Evolutionary conservation across 192 early-diverging fungal genomes (phyloP), one percentile per base, ranked within the genome.

Genomic region (Piromyces sp.): DNA sequence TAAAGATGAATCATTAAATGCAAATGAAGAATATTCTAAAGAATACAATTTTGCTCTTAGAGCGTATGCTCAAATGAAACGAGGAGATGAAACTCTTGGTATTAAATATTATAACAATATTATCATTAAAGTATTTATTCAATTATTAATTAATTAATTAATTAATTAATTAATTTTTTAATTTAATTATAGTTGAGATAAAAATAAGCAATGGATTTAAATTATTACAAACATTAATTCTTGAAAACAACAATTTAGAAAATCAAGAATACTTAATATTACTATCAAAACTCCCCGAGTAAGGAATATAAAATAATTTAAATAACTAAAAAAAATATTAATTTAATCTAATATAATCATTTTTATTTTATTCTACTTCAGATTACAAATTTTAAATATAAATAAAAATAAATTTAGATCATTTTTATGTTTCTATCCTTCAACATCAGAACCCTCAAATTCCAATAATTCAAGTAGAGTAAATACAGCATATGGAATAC

Each of bases 251-350:
- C 81, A 30, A 30, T 15, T 80, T 90, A 30, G 79, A 78, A 26
- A 80, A 38, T 29, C 79, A 78, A 14, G 85, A 84, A 6, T 80
- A 82, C 7, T 88, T 86, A 30, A 14, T 79, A 15, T 84, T 88
- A 30, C 78, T 90, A 42, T 86, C 85, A 28, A 33, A 30, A 15
- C 84, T 90, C 11, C 88, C 89, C 29, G 84, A 82, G 89, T 90
- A 82, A 30, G 51, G 31, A n/a, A 79, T 58, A 82, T 22, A 36
- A 28, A 0, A n/a, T 30, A 29, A 16, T 36, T 29, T 30, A 33
- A 31, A 58, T n/a, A 13, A 81, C 19, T 29, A 22, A 38, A 26
- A 30, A 84, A 6, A 79, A 26, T 15, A 84, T 6, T 79, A 3
- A 33, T 79, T 30, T 26, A 51, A 30, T 30, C 37, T 38, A 38